These are phyloP conservation scores for Dendryphion nanum DNA, from an alignment of 2,329 filamentous ascomycete species.

Conservation along the genomic window DNA sequence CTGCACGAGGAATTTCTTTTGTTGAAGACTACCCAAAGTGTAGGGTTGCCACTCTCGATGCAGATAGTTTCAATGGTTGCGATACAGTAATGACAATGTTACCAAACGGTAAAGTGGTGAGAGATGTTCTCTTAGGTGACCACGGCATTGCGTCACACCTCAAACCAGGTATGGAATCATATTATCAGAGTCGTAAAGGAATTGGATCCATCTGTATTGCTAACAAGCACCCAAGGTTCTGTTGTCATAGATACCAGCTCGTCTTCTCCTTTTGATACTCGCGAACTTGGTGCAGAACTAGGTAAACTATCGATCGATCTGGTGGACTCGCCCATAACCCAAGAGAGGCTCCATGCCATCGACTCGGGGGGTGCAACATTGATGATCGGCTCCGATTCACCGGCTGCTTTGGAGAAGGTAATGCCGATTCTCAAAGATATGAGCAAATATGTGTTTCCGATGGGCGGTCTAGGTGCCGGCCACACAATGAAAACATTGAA, in stretches of 20 bases:
- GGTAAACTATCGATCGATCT: constrained; percentile 27
- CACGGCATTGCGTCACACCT: constrained; percentile 14
- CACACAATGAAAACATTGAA: constrained; percentile 41
- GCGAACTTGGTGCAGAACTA: constrained; percentile 30
- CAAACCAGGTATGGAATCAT: constrained; percentile 16
- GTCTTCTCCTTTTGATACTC: constrained; percentile 36
- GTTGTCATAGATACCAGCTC: constrained; percentile 36
- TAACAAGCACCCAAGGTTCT: constrained; percentile 3
- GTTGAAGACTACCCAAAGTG: constrained; percentile 17
- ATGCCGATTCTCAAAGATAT: constrained; percentile 33
- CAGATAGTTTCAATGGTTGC: constrained; percentile 16
- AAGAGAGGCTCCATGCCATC: constrained; percentile 38
- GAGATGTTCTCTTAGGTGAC: constrained; percentile 9
- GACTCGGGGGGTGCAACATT: constrained; percentile 33
- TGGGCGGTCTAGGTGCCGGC: constrained; percentile 34
- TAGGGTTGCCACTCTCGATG: constrained; percentile 10
- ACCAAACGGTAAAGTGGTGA: not conserved
- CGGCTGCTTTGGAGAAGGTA: constrained; percentile 26
- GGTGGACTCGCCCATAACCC: constrained; percentile 37
- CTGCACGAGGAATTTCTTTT: constrained; percentile 13
- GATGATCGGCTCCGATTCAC: constrained; percentile 32
- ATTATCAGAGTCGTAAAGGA: too few relatives aligned
- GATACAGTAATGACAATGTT: constrained; percentile 18
- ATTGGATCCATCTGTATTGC: too few relatives aligned
- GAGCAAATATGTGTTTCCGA: constrained; percentile 36